Evolutionary conservation across 2,329 filamentous ascomycete genomes (phyloP).

Genomic region (Chrysoporthe deuterocubensis): DNA sequence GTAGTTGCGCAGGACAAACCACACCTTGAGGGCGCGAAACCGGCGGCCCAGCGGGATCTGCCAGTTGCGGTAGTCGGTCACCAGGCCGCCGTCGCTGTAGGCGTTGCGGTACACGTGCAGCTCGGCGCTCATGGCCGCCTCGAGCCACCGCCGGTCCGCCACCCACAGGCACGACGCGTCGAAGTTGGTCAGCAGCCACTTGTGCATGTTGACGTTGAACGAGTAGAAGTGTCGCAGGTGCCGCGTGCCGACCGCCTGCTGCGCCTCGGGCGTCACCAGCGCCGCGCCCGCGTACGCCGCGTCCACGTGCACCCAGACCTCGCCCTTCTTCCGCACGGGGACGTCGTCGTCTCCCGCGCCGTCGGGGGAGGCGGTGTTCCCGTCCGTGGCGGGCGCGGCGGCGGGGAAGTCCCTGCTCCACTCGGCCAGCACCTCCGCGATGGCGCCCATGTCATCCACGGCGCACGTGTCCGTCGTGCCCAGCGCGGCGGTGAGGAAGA

Average conservation of each 20-base stretch:
- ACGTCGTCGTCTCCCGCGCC: background rate
- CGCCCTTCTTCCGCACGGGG: conserved; percentile 38
- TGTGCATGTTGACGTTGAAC: conserved; percentile 96
- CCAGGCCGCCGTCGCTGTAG: conserved; percentile 78
- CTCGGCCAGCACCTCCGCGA: conserved; percentile 56
- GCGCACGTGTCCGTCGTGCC: conserved; percentile 90
- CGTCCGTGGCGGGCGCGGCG: conserved; percentile 30
- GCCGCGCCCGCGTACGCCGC: conserved; percentile 90
- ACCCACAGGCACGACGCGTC: conserved; percentile 84
- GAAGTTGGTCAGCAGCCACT: conserved; percentile 95
- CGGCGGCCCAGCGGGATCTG: conserved; percentile 89
- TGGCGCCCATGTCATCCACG: conserved; percentile 77
- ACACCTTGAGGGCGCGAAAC: conserved; percentile 89
- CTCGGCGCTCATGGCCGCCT: conserved; percentile 78
- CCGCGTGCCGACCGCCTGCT: conserved; percentile 47
- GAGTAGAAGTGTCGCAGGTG: conserved; percentile 76
- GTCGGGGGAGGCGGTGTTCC: background rate
- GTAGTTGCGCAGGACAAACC: conserved; percentile 89
- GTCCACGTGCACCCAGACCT: conserved; percentile 91
- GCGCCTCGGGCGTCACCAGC: conserved; percentile 80
- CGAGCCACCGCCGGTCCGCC: conserved; percentile 74
- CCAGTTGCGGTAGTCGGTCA: conserved; percentile 97
- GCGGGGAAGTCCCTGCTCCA: conserved; percentile 32
- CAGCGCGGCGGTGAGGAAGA: conserved; percentile 82
- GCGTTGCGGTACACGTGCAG: conserved; percentile 68